Evolutionary conservation across 2,329 filamentous ascomycete species (phyloP), one percentile per base, ranked within the genome.

Genomic region (Fusarium temperatum): DNA sequence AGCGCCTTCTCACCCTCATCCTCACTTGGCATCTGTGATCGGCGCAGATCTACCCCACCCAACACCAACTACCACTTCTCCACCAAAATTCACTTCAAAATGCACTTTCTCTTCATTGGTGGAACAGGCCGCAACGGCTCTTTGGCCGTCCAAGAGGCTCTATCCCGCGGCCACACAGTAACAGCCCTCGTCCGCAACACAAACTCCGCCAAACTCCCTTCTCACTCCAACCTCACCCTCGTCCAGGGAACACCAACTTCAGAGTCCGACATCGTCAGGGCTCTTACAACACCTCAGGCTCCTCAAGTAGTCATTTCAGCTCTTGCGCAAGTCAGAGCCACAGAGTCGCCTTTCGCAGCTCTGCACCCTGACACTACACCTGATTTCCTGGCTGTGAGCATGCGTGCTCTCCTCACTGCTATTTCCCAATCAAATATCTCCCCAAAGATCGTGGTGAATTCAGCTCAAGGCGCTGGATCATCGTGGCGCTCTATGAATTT

Each of bases 51-150:
- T 38, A 22, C 28, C 13, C 36, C n/a, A 45, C 14, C 1, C 6
- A 38, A 32, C 22, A 48, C 15, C 22, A 24, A 45, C 36, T 48
- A 15, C 26, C 42, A 10, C 20, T 5, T 18, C 41, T 38, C 26
- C 38, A 58, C 9, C 14, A 24, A 11, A 38, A 36, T 13, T 15
- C 4, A 0, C 8, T 32, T 8, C 45, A 72, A 20, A 9, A 73
- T 73, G 71, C 66, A 74, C 11, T 60, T 73, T n/a, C 47, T 73
- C 17, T n/a, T 72, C 38, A 68, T 74, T 22, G 66, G 71, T 3
- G 71, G 67, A 30, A 74, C 71, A 12, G 71, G 71, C 7, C 71
- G 71, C 14, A 74, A 74, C 10, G 71, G 71, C 45, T 74, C 71
- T 3, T 9, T 74, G 7, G 67, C 45, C 1, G 22, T 74, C 0